phyloP scores from a whole-genome alignment of 2,329 filamentous ascomycete species.

The Neopestalotiopsis sp. region DNA sequence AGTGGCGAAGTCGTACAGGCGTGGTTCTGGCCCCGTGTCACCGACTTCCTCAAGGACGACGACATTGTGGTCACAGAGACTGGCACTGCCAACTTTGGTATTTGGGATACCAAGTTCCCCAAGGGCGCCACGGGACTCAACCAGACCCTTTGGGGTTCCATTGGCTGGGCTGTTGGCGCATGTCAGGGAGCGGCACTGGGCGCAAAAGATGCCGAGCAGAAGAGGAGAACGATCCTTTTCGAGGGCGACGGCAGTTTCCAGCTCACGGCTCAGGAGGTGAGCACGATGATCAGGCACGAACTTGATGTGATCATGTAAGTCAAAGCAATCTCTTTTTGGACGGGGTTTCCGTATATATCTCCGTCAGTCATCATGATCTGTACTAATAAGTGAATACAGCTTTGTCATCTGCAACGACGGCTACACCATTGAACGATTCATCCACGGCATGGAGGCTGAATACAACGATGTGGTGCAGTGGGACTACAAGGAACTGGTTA shows the following conservation, averaged over 20 bases:
- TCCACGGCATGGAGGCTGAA: constrained; percentile 78
- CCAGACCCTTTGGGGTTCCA: constrained; percentile 76
- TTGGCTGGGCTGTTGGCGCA: constrained; percentile 65
- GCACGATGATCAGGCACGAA: constrained; percentile 78
- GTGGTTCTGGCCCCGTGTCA: constrained; percentile 79
- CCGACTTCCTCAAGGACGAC: constrained; percentile 71
- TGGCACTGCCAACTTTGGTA: constrained; percentile 86
- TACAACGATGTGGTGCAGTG: constrained; percentile 85
- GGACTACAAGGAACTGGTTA: constrained; percentile 72
- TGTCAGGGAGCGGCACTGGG: constrained; percentile 74
- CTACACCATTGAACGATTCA: constrained; percentile 87
- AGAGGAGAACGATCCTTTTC: constrained; percentile 76
- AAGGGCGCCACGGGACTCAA: constrained; percentile 77
- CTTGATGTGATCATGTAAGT: constrained; percentile 77
- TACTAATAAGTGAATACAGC: constrained; percentile 37
- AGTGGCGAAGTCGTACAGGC: constrained; percentile 65
- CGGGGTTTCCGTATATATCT: not conserved
- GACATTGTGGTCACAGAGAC: constrained; percentile 88
- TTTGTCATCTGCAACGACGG: constrained; percentile 89
- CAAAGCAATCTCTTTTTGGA: not conserved
- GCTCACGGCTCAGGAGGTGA: constrained; percentile 82
- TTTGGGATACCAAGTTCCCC: constrained; percentile 85
- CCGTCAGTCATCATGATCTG: not conserved
- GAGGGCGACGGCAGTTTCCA: constrained; percentile 91
- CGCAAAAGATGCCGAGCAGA: constrained; percentile 62